phyloP scores from a whole-genome alignment of 306 rosid species.

The Myrica gale region DNA sequence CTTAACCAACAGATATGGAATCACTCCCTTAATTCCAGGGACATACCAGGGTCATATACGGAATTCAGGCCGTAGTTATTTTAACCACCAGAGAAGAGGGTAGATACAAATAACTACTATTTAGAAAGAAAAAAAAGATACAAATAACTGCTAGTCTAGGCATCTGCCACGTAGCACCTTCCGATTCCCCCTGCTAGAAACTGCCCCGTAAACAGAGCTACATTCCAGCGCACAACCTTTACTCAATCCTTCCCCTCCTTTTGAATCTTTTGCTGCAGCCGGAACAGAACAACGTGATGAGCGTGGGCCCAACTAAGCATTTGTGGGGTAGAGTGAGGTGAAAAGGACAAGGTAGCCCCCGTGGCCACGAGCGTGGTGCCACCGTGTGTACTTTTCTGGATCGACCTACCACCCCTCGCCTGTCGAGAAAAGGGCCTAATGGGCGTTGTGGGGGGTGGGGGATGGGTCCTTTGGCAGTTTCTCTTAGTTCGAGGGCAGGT shows the following conservation, averaged over 20 bases:
- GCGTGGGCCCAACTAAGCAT: slow-evolving; percentile 32
- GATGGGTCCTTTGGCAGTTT: slow-evolving; percentile 45
- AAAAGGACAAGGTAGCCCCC: slow-evolving; percentile 19
- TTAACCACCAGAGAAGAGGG: background rate
- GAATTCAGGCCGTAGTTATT: background rate
- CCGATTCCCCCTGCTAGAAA: slow-evolving; percentile 20
- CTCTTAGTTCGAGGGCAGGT: background rate
- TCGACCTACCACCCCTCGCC: slow-evolving; percentile 23
- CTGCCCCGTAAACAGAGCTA: slow-evolving; percentile 47
- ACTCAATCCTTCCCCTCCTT: background rate
- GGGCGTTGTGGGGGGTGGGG: slow-evolving; percentile 18
- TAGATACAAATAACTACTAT: slow-evolving; percentile 26
- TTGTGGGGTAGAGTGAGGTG: slow-evolving; percentile 44
- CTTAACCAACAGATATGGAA: slow-evolving; percentile 28
- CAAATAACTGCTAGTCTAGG: slow-evolving; percentile 27
- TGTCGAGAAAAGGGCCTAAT: background rate
- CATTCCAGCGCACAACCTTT: slow-evolving; percentile 30
- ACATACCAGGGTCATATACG: slow-evolving; percentile 26
- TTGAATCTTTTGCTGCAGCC: background rate
- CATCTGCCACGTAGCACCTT: slow-evolving; percentile 44
- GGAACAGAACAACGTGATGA: slow-evolving; percentile 21
- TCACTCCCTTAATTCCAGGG: slow-evolving; percentile 21
- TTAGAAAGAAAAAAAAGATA: background rate
- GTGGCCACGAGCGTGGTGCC: slow-evolving; percentile 54
- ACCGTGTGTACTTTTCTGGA: slow-evolving; percentile 53